Conservation (phyloP, 441 rosid species). For the Bocquillonia castaneifolia region DNA sequence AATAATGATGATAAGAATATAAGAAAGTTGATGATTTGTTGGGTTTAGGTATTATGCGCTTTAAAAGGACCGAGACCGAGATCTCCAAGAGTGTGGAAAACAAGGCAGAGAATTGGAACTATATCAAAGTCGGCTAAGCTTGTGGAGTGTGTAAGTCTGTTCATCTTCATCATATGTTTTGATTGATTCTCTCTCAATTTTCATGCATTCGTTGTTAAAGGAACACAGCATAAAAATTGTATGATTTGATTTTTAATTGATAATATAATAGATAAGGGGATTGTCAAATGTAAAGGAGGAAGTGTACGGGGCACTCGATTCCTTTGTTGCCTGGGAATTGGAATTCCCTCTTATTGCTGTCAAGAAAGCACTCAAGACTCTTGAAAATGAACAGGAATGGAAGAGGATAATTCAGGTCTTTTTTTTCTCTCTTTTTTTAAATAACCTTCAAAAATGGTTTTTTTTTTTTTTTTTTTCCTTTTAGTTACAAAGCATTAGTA, state of each 20-base stretch:
- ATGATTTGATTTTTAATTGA: too few relatives aligned
- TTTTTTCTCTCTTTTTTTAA: not conserved
- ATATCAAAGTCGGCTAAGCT: constrained; percentile 77
- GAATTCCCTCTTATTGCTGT: constrained; percentile 87
- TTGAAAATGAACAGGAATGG: constrained; percentile 76
- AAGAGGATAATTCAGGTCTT: constrained; percentile 89
- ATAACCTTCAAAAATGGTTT: too few relatives aligned
- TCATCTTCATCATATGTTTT: not conserved
- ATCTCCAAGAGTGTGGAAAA: constrained; percentile 85
- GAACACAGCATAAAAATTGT: too few relatives aligned
- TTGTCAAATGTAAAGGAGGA: constrained; percentile 87
- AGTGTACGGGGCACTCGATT: constrained; percentile 90
- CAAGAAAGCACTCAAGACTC: constrained; percentile 81
- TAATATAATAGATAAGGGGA: constrained; percentile 66
- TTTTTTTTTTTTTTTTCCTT: not conserved
- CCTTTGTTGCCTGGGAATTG: constrained; percentile 92
- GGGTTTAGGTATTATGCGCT: too few relatives aligned
- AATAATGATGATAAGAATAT: too few relatives aligned
- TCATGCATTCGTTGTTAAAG: too few relatives aligned
- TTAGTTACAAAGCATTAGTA: too few relatives aligned
- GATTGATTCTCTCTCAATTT: too few relatives aligned
- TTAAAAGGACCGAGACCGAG: constrained; percentile 93
- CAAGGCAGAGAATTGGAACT: constrained; percentile 64
- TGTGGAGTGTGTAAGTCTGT: constrained; percentile 53
- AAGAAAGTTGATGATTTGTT: too few relatives aligned